Percentiles rank a stretch among this genome's conserved stretches.
These are phyloP conservation scores for Colletotrichum magnum DNA, from an alignment of 2,329 filamentous ascomycete species.

Conservation along the genomic window DNA sequence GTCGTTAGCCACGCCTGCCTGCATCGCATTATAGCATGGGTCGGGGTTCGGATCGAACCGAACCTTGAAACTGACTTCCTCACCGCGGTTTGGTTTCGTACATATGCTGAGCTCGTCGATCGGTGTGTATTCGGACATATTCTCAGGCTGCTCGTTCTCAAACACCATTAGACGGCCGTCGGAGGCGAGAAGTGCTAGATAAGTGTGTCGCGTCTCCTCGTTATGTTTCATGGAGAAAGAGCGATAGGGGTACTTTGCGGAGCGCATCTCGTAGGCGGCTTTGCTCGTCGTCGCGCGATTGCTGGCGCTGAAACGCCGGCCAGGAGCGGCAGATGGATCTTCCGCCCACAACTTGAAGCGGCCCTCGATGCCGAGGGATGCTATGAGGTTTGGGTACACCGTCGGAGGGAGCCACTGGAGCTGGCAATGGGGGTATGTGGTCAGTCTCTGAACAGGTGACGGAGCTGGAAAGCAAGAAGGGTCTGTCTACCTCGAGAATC, in stretches of 20 bases:
- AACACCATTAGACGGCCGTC: slow-evolving; percentile 85
- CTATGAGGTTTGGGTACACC: slow-evolving; percentile 87
- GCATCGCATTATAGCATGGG: slow-evolving; percentile 81
- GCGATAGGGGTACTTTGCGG: slow-evolving; percentile 77
- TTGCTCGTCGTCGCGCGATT: slow-evolving; percentile 55
- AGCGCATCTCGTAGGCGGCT: slow-evolving; percentile 69
- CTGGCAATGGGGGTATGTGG: slow-evolving; percentile 58
- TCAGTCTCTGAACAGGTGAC: slow-evolving; percentile 1
- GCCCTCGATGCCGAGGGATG: slow-evolving; percentile 90
- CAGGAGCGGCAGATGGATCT: slow-evolving; percentile 84
- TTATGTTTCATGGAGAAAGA: slow-evolving; percentile 89
- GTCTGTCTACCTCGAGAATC: slow-evolving; percentile 80
- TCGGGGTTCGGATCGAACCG: slow-evolving; percentile 91
- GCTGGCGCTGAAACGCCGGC: slow-evolving; percentile 84
- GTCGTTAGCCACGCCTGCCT: slow-evolving; percentile 85
- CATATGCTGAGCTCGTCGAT: slow-evolving; percentile 85
- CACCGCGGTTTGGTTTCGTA: slow-evolving; percentile 79
- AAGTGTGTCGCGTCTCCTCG: slow-evolving; percentile 84
- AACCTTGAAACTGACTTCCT: slow-evolving; percentile 89
- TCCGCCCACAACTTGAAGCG: slow-evolving; percentile 94
- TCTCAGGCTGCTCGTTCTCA: slow-evolving; percentile 89
- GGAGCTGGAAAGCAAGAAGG: slow-evolving; percentile 7
- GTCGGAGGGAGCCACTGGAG: slow-evolving; percentile 95
- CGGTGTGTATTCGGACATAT: slow-evolving; percentile 80
- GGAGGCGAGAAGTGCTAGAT: slow-evolving; percentile 86